Percentiles rank a stretch among this genome's conserved stretches.
phyloP scores from a whole-genome alignment of 805 yeast species.

The Candida methanosorbosa region DNA sequence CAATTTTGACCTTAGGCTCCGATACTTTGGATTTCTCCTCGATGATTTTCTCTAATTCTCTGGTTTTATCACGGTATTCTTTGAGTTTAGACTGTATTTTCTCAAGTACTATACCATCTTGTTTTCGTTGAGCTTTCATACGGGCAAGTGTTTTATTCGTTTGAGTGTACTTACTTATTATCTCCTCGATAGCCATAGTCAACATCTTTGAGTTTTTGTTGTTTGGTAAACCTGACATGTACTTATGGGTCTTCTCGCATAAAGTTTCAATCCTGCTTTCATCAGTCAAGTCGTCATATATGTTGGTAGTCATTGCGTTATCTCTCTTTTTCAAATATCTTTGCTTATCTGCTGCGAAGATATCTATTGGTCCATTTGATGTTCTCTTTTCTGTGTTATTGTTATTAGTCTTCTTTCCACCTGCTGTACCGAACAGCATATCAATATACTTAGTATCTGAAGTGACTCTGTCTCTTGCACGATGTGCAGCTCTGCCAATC shows the following conservation, averaged over 20 bases:
- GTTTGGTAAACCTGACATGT: background rate
- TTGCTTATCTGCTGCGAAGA: constrained; percentile 11
- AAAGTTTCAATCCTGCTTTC: too few relatives aligned
- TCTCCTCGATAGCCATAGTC: background rate
- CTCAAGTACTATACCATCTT: background rate
- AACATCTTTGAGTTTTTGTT: background rate
- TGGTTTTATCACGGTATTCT: background rate
- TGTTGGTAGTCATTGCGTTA: too few relatives aligned
- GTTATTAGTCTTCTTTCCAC: constrained; percentile 16
- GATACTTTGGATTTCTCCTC: too few relatives aligned
- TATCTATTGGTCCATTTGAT: background rate
- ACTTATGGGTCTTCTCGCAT: too few relatives aligned
- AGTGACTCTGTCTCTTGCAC: constrained; percentile 3
- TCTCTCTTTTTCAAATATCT: too few relatives aligned
- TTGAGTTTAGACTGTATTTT: background rate
- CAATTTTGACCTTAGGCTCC: too few relatives aligned
- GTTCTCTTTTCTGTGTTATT: constrained; percentile 4
- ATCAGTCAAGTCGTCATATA: too few relatives aligned
- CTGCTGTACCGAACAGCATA: constrained; percentile 13
- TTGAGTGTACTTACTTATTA: background rate
- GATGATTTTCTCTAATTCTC: too few relatives aligned
- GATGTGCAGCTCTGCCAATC: constrained; percentile 15
- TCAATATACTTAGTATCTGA: too few relatives aligned
- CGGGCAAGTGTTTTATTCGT: background rate
- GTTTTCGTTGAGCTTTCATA: too few relatives aligned